Conservation (phyloP, 495 filamentous ascomycete genomes). For the Friedmanniomyces simplex region DNA sequence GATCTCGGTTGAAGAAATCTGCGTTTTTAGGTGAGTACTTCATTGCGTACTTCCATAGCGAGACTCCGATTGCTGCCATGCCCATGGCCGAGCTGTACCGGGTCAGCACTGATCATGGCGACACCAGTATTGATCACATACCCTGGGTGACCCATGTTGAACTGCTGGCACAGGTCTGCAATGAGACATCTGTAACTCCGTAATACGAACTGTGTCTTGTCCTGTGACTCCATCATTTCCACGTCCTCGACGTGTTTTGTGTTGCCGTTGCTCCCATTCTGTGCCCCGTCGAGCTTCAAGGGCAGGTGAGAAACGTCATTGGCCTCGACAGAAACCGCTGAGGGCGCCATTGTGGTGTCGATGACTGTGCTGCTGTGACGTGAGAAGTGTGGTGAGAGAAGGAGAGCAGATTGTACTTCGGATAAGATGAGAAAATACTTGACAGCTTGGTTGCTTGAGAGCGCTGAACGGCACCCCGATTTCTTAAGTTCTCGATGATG, state of each 20-base stretch:
- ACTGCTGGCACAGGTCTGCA: slow-evolving; percentile 51
- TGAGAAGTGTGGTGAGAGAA: neutral
- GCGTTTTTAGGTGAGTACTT: slow-evolving; percentile 39
- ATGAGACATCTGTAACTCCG: slow-evolving; percentile 45
- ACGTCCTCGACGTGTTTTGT: neutral
- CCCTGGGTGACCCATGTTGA: slow-evolving; percentile 49
- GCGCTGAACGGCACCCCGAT: neutral
- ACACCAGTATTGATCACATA: slow-evolving; percentile 15
- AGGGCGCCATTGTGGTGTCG: slow-evolving; percentile 3
- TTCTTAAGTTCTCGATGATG: neutral
- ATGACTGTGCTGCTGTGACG: neutral
- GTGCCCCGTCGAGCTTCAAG: slow-evolving; percentile 1
- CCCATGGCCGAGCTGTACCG: slow-evolving; percentile 36
- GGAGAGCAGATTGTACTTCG: neutral
- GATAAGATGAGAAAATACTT: neutral
- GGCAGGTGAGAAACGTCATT: slow-evolving; percentile 3
- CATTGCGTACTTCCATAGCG: slow-evolving; percentile 45
- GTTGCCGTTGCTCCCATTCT: neutral
- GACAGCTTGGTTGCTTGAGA: neutral
- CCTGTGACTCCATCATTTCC: slow-evolving; percentile 13
- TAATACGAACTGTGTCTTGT: slow-evolving; percentile 30
- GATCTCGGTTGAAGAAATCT: slow-evolving; percentile 42
- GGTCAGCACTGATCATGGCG: neutral
- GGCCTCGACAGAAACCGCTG: neutral
- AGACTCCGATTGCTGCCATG: slow-evolving; percentile 46